Percentiles rank a stretch among this genome's conserved stretches.
phyloP scores from a whole-genome alignment of 345 rosid genomes.

The Heritiera littoralis region DNA sequence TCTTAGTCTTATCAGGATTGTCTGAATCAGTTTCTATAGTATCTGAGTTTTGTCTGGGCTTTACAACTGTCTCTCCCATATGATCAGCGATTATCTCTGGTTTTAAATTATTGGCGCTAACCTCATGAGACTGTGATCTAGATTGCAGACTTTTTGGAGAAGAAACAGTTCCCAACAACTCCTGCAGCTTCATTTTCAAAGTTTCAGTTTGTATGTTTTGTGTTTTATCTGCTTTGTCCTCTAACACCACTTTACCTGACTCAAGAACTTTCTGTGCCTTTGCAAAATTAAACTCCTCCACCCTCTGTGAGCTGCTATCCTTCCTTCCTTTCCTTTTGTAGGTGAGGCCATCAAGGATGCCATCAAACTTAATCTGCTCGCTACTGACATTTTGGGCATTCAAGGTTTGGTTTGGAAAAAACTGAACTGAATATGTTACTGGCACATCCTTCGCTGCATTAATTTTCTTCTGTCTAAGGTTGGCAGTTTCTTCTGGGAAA shows the following conservation, averaged over 20 bases:
- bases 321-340: slow-evolving; percentile 42
- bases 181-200: slow-evolving; percentile 77
- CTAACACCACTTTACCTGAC: slow-evolving; percentile 34
- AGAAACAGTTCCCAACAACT: slow-evolving; percentile 67
- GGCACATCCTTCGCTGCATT: slow-evolving; percentile 40
- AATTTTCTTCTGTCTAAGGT: slow-evolving; percentile 39
- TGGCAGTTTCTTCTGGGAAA: slow-evolving; percentile 33
- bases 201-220: slow-evolving; percentile 51
- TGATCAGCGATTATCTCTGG: slow-evolving; percentile 32
- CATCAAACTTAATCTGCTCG: slow-evolving; percentile 36
- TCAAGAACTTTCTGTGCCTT: slow-evolving; percentile 38
- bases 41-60: slow-evolving; percentile 61
- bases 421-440: slow-evolving; percentile 30
- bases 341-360: slow-evolving; percentile 38
- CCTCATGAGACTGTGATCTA: slow-evolving; percentile 43
- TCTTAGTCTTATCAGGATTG: slow-evolving; percentile 49
- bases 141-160: slow-evolving; percentile 57
- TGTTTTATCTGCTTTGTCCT: slow-evolving; percentile 39
- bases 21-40: slow-evolving; percentile 82
- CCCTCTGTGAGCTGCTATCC: slow-evolving; percentile 39
- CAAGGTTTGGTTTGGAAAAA: slow-evolving; percentile 39
- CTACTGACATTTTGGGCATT: slow-evolving; percentile 37
- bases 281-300: slow-evolving; percentile 49
- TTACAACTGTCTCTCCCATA: slow-evolving; percentile 34
- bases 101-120: slow-evolving; percentile 36